phyloP scores from a whole-genome alignment of 169 alveolate genomes.

The Cytauxzoon felis region DNA sequence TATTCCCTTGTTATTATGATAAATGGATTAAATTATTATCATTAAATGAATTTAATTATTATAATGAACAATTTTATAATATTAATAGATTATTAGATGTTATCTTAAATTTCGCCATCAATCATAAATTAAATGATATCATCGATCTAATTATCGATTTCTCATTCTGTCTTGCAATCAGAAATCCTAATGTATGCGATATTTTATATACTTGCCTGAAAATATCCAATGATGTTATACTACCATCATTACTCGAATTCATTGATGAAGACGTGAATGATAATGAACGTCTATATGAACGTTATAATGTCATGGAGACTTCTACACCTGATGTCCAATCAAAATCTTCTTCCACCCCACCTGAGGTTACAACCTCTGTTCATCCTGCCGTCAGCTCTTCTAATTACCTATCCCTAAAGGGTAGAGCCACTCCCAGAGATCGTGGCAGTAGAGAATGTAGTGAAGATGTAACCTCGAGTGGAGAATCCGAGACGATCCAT shows the following conservation, averaged over 20 bases:
- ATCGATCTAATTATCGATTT: conserved; percentile 32
- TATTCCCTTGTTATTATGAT: conserved; percentile 30
- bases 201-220: conserved; percentile 17
- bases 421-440: no score
- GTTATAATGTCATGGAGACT: no score
- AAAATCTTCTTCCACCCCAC: no score
- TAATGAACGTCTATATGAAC: no score
- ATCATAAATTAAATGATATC: background rate
- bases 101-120: conserved; percentile 15
- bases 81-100: conserved; percentile 9
- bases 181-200: conserved; percentile 40
- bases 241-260: conserved; percentile 15
- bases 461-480: no score
- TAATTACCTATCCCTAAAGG: no score
- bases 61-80: background rate
- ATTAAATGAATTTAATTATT: background rate
- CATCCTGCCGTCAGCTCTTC: no score
- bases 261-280: no score
- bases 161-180: conserved; percentile 34
- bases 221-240: conserved; percentile 17
- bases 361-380: no score
- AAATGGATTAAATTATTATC: conserved; percentile 26
- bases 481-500: no score
- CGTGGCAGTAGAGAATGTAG: no score
- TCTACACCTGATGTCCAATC: no score